Evolutionary conservation across 192 early-diverging fungal genomes (phyloP), one percentile per base, ranked within the genome.

Genomic region (Chytriomyces hyalinus): DNA sequence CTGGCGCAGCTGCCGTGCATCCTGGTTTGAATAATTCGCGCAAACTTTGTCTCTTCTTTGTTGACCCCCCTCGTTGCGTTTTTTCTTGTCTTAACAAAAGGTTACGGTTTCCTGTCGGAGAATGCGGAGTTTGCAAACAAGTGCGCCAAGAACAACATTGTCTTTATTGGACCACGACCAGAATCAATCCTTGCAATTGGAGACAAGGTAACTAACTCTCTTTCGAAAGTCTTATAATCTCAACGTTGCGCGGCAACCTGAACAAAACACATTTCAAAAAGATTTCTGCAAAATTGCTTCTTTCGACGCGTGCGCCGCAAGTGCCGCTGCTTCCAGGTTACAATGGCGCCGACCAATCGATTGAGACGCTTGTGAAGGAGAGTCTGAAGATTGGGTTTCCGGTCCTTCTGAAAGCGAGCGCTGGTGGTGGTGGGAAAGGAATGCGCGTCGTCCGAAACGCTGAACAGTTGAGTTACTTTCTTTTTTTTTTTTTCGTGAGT

Each of bases 271-370:
- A 36, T 36, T 36, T 36, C 1, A 0, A 36, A 36, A 36, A 68
- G 66, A 68, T 75, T 17, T 22, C 5, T 46, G 45, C 17, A 28
- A 47, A 77, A 17, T 7, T 43, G 17, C 67, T 69, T 80, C 15
- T 71, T 7, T 47, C 69, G 15, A 10, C 82, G 49, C 75, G 90
- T 69, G 84, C 84, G 15, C 80, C 85, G 11, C 80, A 84, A 2
- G 88, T 92, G 8, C 88, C 90, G 2, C 68, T 89, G 17, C 86
- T 92, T 49, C 91, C 91, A 5, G 90, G 91, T 36, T 92, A 91
- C 78, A 88, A 92, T 70, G 91, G 89, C 65, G 79, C 75, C 5
- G 84, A 90, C 73, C 90, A 91, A 70, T 79, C 64, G 28, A 49
- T 88, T 8, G 87, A 85, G 10, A 73, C 67, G 49, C 79, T 91